These are phyloP conservation scores for Trichophyton rubrum DNA, from an alignment of 2,329 filamentous ascomycete species.

Conservation along the genomic window DNA sequence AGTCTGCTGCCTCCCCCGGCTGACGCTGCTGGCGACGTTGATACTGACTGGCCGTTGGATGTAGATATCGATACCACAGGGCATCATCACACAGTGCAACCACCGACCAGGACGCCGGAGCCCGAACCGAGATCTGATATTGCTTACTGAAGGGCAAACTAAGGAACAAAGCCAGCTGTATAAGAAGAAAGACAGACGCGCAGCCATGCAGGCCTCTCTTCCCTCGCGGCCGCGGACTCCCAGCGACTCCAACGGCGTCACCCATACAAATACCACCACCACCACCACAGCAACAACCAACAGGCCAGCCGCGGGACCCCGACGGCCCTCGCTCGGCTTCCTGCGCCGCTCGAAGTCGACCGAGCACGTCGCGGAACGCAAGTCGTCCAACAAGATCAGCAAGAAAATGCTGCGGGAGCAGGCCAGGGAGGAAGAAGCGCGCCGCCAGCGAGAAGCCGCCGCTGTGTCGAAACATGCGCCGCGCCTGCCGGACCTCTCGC, in stretches of 20 bases:
- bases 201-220: not conserved
- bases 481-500: slow-evolving; percentile 38
- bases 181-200: not conserved
- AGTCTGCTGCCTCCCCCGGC: not conserved
- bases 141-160: too few relatives aligned
- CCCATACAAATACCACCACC: slow-evolving; percentile 11
- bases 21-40: not conserved
- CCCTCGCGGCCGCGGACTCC: slow-evolving; percentile 25
- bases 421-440: slow-evolving; percentile 39
- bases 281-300: not conserved
- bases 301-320: slow-evolving; percentile 18
- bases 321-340: slow-evolving; percentile 44
- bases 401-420: slow-evolving; percentile 30
- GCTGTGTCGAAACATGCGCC: slow-evolving; percentile 48
- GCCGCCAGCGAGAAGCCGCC: slow-evolving; percentile 44
- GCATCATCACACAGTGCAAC: not conserved
- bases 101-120: not conserved
- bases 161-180: not conserved
- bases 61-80: not conserved
- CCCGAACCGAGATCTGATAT: not conserved
- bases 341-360: slow-evolving; percentile 57
- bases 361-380: slow-evolving; percentile 46
- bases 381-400: slow-evolving; percentile 25
- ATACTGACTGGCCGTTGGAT: not conserved
- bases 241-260: slow-evolving; percentile 18